Base-by-base conservation (phyloP, 139 green algal species). In the Asterochloris sp. region DNA sequence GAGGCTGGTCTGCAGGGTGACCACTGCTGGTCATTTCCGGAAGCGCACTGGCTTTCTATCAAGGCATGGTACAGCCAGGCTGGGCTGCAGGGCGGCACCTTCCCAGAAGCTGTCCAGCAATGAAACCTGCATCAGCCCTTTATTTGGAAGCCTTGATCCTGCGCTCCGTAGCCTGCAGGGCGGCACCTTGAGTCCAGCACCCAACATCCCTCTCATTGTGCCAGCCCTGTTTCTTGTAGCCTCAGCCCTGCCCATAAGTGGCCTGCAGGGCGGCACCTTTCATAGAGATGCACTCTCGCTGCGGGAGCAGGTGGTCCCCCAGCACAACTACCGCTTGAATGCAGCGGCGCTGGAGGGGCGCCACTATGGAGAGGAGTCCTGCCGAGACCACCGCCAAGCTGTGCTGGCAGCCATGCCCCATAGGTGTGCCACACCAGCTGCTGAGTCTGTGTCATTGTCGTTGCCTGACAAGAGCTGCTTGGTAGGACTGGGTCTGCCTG, bases 281-380 rank as follows among this genome's bases (percentile, higher is more conserved):
- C 93, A 97, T 74, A 85, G 89, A 24, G 92, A 98, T 81, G 73
- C 93, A 60, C 86, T 86, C 0, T 79, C 84, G 19, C 79, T 97
- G 67, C 81, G 83, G 62, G 89, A 94, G 10, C 77, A 90, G 78
- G 68, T 95, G 19, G 80, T 88, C 24, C 91, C 94, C 8, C 96
- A 98, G 89, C 90, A 98, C 86, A 92, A 97, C 85, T 96, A 95
- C 89, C 91, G 88, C 83, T 88, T 96, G 62, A 85, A 92, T 78
- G 91, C 94, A 11, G 80, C 89, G 68, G 81, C 89, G 67, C 83
- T 96, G 24, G 90, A 90, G 69, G 88, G 83, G 0, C 85, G 90
- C 13, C 92, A 98, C 76, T 97, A 96, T 83, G 93, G 94, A 13
- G 94, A 98, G 90, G 85, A 90, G 0, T 97, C 93, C n/a, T 99